Percentiles rank a stretch among this genome's conserved stretches.
These are phyloP conservation scores for Musa balbisiana DNA, from an alignment of 202 grass and related monocot genomes.

Conservation along the genomic window DNA sequence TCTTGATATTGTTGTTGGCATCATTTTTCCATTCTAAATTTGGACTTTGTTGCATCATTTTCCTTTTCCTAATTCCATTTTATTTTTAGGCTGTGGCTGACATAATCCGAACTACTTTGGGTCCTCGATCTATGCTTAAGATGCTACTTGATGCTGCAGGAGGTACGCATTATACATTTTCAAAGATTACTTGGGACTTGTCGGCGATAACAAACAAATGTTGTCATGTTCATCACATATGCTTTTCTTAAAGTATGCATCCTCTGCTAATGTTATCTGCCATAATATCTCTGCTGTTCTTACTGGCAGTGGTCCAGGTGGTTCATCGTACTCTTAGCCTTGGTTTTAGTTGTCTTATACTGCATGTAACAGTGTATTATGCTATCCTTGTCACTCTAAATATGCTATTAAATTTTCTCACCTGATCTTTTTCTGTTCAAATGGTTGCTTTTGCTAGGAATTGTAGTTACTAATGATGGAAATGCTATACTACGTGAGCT, in stretches of 20 bases:
- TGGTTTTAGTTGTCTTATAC: too few species aligned
- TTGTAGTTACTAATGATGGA: conserved; percentile 94
- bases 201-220: too few species aligned
- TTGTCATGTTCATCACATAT: too few species aligned
- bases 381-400: too few species aligned
- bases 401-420: too few species aligned
- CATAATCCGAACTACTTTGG: conserved; percentile 91
- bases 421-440: neutral
- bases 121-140: conserved; percentile 95
- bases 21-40: too few species aligned
- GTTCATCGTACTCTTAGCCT: too few species aligned
- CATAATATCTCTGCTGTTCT: too few species aligned
- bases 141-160: conserved; percentile 94
- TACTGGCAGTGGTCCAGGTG: too few species aligned
- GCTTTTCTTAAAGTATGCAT: too few species aligned
- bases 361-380: too few species aligned
- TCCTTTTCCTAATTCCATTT: conserved; percentile 11
- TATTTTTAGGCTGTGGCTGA: conserved; percentile 74
- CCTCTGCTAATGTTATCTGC: too few species aligned
- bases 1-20: neutral
- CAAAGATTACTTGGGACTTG: neutral
- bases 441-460: conserved; percentile 45
- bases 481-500: conserved; percentile 95
- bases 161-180: conserved; percentile 30
- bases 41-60: neutral